Evolutionary conservation across 106 monocot species (phyloP).

Genomic region (Agapanthus africanus): DNA sequence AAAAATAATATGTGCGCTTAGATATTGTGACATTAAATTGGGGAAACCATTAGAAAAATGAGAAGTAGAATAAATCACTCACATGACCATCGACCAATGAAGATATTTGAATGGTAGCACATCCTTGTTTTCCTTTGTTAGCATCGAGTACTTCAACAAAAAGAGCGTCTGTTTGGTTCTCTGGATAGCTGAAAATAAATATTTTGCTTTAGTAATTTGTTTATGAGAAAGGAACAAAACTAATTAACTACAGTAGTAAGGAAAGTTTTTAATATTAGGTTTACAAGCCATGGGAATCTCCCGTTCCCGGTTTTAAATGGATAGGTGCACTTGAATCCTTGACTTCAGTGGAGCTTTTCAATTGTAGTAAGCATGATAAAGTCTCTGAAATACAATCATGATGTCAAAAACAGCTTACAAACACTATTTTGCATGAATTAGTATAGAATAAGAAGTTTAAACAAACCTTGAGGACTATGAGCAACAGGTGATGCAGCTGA

Average conservation of each 20-base stretch:
- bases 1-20: too few species aligned
- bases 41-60: neutral
- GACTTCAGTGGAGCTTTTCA: conserved; percentile 44
- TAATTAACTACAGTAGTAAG: neutral
- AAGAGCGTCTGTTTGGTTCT: conserved; percentile 63
- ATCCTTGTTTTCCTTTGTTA: conserved; percentile 41
- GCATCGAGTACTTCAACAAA: conserved; percentile 54
- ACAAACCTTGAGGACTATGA: conserved; percentile 44
- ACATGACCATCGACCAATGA: conserved; percentile 57
- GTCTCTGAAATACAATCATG: conserved; percentile 22
- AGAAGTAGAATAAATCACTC: conserved; percentile 21
- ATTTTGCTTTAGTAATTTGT: neutral
- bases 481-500: conserved; percentile 27
- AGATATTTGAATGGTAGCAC: conserved; percentile 54
- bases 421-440: conserved; percentile 1
- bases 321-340: conserved; percentile 23
- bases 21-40: neutral
- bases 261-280: conserved; percentile 8
- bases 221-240: neutral
- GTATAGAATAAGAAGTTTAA: neutral
- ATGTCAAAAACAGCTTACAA: conserved; percentile 13
- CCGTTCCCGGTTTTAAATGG: conserved; percentile 56
- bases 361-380: conserved; percentile 50
- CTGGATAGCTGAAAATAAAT: conserved; percentile 53
- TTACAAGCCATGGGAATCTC: conserved; percentile 73